Conservation (phyloP, 2,329 filamentous ascomycete species). For the Trichoderma asperellum region DNA sequence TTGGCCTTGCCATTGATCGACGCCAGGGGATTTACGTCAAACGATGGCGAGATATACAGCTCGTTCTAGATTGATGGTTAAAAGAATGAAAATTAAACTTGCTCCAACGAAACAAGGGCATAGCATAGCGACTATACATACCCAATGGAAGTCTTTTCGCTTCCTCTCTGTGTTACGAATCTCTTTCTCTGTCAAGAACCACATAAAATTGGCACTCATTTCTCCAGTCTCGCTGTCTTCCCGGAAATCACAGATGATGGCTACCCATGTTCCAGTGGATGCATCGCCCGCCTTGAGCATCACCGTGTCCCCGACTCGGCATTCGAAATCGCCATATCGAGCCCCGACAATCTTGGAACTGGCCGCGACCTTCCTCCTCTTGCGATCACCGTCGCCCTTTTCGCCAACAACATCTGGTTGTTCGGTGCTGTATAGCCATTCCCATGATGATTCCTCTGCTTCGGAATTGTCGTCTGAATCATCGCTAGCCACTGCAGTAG, state of each 20-base stretch:
- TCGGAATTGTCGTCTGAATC: constrained; percentile 89
- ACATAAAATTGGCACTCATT: constrained; percentile 88
- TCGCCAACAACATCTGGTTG: constrained; percentile 33
- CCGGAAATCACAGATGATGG: constrained; percentile 81
- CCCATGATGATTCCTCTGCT: constrained; percentile 72
- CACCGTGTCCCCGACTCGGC: constrained; percentile 79
- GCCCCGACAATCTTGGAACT: constrained; percentile 72
- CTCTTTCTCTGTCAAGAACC: constrained; percentile 92
- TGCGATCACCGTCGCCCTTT: constrained; percentile 40
- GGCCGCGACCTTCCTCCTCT: constrained; percentile 42
- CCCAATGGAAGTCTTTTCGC: constrained; percentile 74
- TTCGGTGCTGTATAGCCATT: constrained; percentile 70
- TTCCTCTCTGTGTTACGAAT: constrained; percentile 84
- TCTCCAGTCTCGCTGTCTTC: constrained; percentile 67
- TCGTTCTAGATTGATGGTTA: constrained; percentile 66
- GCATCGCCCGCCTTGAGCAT: constrained; percentile 81
- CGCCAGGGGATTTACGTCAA: constrained; percentile 82
- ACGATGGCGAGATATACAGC: constrained; percentile 85
- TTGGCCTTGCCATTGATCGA: constrained; percentile 90
- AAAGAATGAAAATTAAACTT: background rate
- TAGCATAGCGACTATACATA: constrained; percentile 43
- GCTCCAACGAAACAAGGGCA: background rate
- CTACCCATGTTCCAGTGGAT: constrained; percentile 87
- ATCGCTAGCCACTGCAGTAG: constrained; percentile 66
- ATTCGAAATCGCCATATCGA: constrained; percentile 79